Percentiles rank a stretch among this genome's conserved stretches.
phyloP scores from a whole-genome alignment of 1,284 basidiomycete species.

The Apiotrichum porosum region DNA sequence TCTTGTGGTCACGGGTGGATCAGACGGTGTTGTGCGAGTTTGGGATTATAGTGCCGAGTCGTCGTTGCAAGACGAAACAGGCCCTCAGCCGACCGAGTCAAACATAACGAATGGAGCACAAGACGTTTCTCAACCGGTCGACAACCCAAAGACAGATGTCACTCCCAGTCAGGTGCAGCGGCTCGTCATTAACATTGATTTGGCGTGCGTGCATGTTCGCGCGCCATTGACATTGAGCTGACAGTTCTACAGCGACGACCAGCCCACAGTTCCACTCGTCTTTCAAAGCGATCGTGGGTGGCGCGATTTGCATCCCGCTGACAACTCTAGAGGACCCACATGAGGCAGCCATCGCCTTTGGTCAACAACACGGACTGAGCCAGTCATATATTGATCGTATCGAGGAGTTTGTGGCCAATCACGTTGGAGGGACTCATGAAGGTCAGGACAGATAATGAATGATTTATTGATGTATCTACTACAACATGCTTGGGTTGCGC shows the following conservation, averaged over 20 bases:
- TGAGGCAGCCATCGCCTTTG: constrained; percentile 23
- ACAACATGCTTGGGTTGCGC: too few relatives aligned
- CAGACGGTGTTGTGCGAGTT: constrained; percentile 27
- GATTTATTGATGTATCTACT: too few relatives aligned
- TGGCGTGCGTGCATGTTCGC: constrained; percentile 27
- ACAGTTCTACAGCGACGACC: constrained; percentile 27
- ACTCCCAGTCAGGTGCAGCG: too few relatives aligned
- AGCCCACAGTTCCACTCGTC: constrained; percentile 20
- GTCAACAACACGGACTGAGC: constrained; percentile 21
- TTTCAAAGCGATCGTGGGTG: too few relatives aligned
- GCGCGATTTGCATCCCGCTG: too few relatives aligned
- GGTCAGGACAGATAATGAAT: too few relatives aligned
- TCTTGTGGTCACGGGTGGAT: constrained; percentile 35
- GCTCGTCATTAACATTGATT: constrained; percentile 24
- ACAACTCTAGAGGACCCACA: constrained; percentile 32
- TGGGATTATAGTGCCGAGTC: constrained; percentile 12
- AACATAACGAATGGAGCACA: too few relatives aligned
- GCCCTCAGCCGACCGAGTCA: too few relatives aligned
- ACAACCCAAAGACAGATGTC: too few relatives aligned
- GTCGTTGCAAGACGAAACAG: too few relatives aligned
- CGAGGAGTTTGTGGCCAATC: constrained; percentile 17
- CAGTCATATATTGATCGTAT: constrained; percentile 32
- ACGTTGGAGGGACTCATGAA: too few relatives aligned
- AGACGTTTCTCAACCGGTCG: too few relatives aligned
- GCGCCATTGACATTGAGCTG: neutral